Conservation (phyloP, 768 basidiomycete genomes). For the Porpolomopsis calyptriformis region DNA sequence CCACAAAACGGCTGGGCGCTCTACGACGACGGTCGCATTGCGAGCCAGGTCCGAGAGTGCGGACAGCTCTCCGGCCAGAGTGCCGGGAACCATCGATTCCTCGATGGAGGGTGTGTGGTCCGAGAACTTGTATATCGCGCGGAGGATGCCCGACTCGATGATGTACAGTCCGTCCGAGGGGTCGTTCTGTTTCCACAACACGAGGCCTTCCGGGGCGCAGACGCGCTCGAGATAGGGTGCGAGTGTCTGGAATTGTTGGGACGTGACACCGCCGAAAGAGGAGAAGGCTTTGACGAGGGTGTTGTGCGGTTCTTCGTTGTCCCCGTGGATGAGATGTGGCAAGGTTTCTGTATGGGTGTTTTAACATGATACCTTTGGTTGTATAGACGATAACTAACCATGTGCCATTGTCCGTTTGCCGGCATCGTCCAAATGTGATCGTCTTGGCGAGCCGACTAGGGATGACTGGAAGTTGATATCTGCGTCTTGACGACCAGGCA, state of each 20-base stretch:
- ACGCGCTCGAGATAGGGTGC: constrained; percentile 61
- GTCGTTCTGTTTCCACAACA: constrained; percentile 75
- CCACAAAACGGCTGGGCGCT: constrained; percentile 74
- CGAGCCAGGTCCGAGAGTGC: constrained; percentile 68
- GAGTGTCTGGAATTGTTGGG: constrained; percentile 50
- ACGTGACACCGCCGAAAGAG: constrained; percentile 51
- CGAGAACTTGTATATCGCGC: constrained; percentile 73
- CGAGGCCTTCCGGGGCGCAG: constrained; percentile 41
- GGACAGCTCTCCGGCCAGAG: constrained; percentile 84
- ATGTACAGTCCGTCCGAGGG: constrained; percentile 76
- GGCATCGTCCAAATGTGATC: constrained; percentile 56
- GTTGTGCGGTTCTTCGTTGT: constrained; percentile 50
- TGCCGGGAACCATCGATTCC: constrained; percentile 91
- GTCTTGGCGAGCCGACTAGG: constrained; percentile 54
- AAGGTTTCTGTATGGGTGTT: constrained; percentile 17
- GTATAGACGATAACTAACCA: constrained; percentile 33
- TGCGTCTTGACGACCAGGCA: constrained; percentile 48
- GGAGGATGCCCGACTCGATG: constrained; percentile 76
- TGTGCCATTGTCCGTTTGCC: constrained; percentile 61
- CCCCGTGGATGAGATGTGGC: constrained; percentile 20
- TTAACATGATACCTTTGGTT: no score
- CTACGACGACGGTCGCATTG: constrained; percentile 80
- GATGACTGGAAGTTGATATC: constrained; percentile 38
- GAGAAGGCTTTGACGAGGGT: constrained; percentile 75
- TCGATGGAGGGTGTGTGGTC: constrained; percentile 57